Evolutionary conservation across 2,329 filamentous ascomycete species (phyloP), one percentile per base, ranked within the genome.

Genomic region (Chaetomiaceae sp.): DNA sequence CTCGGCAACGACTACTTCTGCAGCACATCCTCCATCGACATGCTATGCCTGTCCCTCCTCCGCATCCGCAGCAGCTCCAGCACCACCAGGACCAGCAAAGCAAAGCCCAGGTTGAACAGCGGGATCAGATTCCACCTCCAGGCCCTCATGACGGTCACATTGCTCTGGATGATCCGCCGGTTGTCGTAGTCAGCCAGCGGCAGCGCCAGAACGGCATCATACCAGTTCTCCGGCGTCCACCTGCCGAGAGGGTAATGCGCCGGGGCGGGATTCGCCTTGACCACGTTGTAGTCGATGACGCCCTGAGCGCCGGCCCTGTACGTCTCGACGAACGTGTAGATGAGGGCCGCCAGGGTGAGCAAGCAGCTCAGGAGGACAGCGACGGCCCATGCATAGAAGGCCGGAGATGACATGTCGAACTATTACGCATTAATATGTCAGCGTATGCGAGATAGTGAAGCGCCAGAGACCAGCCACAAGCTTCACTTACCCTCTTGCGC

Each of bases 171-270:
- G 2, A 62, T 55, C 27, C 46, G 47, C 34, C 57, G 50, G 19
- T 56, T 42, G 20, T 6, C 33, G 10, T 45, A 42, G 27, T 54
- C 50, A 20, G 55, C 53, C 6, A 68, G 35, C 27, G 64, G 55
- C 19, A 69, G 55, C 35, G 51, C 47, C 36, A 65, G 51, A 33
- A 69, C 55, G 6, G 65, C 65, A 4, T 56, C 45, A 43, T 67
- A 65, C 68, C 68, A 70, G 49, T 58, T 65, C 51, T 68, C 64
- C 15, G 68, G 67, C 15, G 67, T 65, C 68, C 68, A 70, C 8
- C 47, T 33, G 34, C 56, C 52, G 8, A 58, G 41, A 1, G 59
- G 56, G 38, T 70, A 70, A 3, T 42, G 35, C 4, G 32, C 33
- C 4, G 56, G 51, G 36, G 12, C 59, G 10, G 17, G 38, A 29